phyloP scores from a whole-genome alignment of 2,329 filamentous ascomycete species.

The Nannizzia gypsea region DNA sequence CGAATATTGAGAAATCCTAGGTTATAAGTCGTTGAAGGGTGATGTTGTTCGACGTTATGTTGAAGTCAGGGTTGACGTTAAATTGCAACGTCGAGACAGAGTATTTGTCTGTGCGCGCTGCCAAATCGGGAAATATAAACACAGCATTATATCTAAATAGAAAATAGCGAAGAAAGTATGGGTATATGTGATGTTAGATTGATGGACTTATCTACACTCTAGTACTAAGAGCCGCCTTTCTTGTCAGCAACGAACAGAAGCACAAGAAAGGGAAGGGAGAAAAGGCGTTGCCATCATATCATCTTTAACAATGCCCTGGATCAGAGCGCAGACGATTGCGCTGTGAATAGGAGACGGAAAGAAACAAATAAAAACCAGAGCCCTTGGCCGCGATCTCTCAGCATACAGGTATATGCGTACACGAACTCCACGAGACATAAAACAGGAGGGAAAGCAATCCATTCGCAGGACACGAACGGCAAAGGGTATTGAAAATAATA shows the following conservation, averaged over 20 bases:
- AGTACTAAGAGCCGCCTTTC: not conserved
- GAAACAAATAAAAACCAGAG: not conserved
- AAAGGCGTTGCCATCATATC: not conserved
- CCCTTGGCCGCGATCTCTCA: not conserved
- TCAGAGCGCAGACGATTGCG: not conserved
- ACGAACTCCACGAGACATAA: not conserved
- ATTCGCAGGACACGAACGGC: not conserved
- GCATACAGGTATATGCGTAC: slow-evolving; percentile 1
- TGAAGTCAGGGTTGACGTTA: not conserved
- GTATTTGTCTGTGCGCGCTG: not conserved
- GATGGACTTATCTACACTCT: not conserved
- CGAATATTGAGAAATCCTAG: not conserved
- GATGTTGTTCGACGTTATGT: not conserved
- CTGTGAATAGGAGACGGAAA: not conserved
- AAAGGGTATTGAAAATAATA: not conserved
- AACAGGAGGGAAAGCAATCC: not conserved
- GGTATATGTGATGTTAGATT: not conserved
- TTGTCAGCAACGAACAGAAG: not conserved
- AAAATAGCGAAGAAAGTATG: not conserved
- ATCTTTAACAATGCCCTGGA: not conserved
- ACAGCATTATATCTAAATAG: not conserved
- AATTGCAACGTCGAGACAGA: not conserved
- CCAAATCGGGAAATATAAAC: not conserved
- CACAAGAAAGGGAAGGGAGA: not conserved
- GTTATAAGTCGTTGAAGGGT: not conserved